A percentile compares a stretch with the other conserved stretches of the same genome.
phyloP scores from a whole-genome alignment of 176 grass and related monocot genomes.

The Elaeis guineensis region DNA sequence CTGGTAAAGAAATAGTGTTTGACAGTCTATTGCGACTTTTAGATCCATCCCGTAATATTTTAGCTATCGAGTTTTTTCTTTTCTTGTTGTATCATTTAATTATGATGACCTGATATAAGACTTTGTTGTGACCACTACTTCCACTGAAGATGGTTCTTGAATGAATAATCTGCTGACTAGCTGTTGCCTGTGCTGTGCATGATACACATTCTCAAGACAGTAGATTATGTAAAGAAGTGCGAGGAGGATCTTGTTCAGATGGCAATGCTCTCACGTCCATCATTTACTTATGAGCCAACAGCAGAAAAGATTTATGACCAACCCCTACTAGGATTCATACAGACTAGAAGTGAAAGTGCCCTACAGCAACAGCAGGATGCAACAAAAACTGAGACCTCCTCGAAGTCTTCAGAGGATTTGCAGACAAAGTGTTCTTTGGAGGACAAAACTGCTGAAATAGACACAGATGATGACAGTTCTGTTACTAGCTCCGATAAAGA shows the following conservation, averaged over 20 bases:
- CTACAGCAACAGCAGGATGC: conserved; percentile 25
- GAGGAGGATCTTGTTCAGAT: conserved; percentile 75
- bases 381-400: background rate
- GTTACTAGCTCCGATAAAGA: conserved; percentile 38
- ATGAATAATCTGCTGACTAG: background rate
- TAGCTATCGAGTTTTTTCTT: too few species aligned
- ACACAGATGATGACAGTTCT: conserved; percentile 27
- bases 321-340: conserved; percentile 57
- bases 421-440: conserved; percentile 22
- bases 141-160: too few species aligned
- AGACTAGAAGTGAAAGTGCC: conserved; percentile 28
- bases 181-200: background rate
- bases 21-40: too few species aligned
- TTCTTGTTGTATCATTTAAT: too few species aligned
- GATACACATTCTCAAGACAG: conserved; percentile 23
- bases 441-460: conserved; percentile 9
- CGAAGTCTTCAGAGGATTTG: conserved; percentile 6
- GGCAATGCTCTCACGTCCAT: conserved; percentile 58
- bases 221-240: conserved; percentile 83
- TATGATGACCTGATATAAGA: too few species aligned
- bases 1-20: too few species aligned
- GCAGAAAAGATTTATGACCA: conserved; percentile 74
- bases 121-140: too few species aligned
- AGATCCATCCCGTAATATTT: too few species aligned
- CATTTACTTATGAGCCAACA: conserved; percentile 55